phyloP scores from a whole-genome alignment of 2,329 filamentous ascomycete species.

The Lojkania enalia region DNA sequence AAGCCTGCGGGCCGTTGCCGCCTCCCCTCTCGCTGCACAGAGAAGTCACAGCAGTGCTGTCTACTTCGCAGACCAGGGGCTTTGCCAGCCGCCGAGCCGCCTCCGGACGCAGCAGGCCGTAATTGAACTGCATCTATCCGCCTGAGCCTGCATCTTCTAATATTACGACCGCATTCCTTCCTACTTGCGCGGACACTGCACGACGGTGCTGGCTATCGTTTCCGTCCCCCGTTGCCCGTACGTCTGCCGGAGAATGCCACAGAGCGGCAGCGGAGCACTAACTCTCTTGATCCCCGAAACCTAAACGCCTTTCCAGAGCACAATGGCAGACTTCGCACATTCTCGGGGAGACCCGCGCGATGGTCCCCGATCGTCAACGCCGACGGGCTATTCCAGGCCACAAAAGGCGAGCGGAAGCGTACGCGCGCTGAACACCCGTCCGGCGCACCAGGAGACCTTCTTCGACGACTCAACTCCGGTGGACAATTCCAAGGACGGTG shows the following conservation, averaged over 20 bases:
- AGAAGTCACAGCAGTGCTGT: slow-evolving; percentile 11
- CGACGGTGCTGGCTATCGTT: not conserved
- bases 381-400: slow-evolving; percentile 30
- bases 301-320: slow-evolving; percentile 14
- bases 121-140: slow-evolving; percentile 6
- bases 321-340: slow-evolving; percentile 29
- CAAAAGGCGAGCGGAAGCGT: slow-evolving; percentile 27
- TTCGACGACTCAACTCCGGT: slow-evolving; percentile 43
- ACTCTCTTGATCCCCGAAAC: slow-evolving; percentile 22
- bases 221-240: slow-evolving; percentile 13
- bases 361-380: slow-evolving; percentile 33
- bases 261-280: slow-evolving; percentile 21
- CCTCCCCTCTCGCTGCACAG: slow-evolving; percentile 3
- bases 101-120: slow-evolving; percentile 4
- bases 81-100: not conserved
- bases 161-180: slow-evolving; percentile 2
- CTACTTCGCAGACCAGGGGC: not conserved
- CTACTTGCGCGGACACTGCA: not conserved
- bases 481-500: slow-evolving; percentile 24
- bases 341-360: slow-evolving; percentile 18
- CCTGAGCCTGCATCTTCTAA: slow-evolving; percentile 4
- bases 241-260: slow-evolving; percentile 33
- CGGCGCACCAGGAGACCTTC: slow-evolving; percentile 36
- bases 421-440: slow-evolving; percentile 37
- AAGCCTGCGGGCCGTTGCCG: slow-evolving; percentile 4